phyloP scores from a whole-genome alignment of 805 yeast species.

The Candida odintsovae region DNA sequence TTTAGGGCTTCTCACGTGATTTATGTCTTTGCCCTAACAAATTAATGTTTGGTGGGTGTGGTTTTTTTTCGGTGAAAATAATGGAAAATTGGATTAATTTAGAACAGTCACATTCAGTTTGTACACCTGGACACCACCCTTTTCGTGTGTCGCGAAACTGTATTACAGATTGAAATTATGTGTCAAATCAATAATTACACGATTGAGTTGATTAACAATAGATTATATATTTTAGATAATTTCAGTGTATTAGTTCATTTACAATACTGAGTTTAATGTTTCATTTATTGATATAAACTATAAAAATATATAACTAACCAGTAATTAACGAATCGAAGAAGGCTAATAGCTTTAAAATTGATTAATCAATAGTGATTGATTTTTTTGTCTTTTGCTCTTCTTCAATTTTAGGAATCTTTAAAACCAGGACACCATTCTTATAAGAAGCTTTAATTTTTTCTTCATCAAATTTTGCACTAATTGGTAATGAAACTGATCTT shows the following conservation, averaged over 20 bases:
- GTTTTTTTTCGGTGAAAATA: too few species aligned
- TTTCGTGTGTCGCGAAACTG: neutral
- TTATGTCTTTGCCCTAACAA: too few species aligned
- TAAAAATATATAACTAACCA: neutral
- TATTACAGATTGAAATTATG: neutral
- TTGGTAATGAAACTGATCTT: slow-evolving; percentile 37
- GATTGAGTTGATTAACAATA: too few species aligned
- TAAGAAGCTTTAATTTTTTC: slow-evolving; percentile 41
- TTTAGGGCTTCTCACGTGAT: neutral
- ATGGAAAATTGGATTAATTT: too few species aligned
- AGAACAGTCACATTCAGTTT: neutral
- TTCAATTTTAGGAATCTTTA: slow-evolving; percentile 36
- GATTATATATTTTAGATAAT: too few species aligned
- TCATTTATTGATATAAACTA: too few species aligned
- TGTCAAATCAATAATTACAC: neutral
- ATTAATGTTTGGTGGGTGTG: neutral
- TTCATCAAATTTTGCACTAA: slow-evolving; percentile 32
- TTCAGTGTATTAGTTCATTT: too few species aligned
- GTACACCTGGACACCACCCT: neutral
- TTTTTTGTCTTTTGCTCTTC: slow-evolving; percentile 20
- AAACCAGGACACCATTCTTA: slow-evolving; percentile 38
- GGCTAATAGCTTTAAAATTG: neutral
- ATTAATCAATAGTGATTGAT: slow-evolving; percentile 13
- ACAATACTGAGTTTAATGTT: too few species aligned
- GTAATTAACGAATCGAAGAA: neutral